phyloP scores from a whole-genome alignment of 768 basidiomycete species.

The Imleria badia region DNA sequence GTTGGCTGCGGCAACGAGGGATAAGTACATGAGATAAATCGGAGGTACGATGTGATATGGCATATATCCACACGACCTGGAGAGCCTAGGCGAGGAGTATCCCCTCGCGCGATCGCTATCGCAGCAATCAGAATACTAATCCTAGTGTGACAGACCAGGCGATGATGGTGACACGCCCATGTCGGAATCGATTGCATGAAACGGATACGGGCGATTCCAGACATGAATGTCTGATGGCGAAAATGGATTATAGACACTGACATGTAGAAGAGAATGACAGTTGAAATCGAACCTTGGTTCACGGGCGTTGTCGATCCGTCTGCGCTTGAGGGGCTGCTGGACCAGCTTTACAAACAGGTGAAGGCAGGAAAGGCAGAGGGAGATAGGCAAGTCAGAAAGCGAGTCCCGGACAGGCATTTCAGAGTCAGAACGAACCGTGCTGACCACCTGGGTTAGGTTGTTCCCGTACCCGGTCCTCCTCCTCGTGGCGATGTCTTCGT shows the following conservation, averaged over 20 bases:
- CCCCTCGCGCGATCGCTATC: not conserved
- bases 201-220: not conserved
- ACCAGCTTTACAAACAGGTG: not conserved
- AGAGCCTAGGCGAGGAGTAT: not conserved
- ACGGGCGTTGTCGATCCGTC: slow-evolving; percentile 4
- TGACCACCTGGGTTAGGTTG: not conserved
- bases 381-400: slow-evolving; percentile 11
- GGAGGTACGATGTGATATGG: not conserved
- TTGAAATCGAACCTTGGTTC: not conserved
- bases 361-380: not conserved
- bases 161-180: not conserved
- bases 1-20: not conserved
- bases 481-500: slow-evolving; percentile 21
- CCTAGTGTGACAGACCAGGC: not conserved
- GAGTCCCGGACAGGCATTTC: not conserved
- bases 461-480: slow-evolving; percentile 18
- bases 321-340: slow-evolving; percentile 6
- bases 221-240: not conserved
- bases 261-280: not conserved
- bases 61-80: not conserved
- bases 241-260: not conserved
- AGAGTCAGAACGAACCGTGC: not conserved
- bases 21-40: not conserved
- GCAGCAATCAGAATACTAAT: not conserved
- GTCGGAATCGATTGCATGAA: slow-evolving; percentile 1